A percentile compares a stretch with the other conserved stretches of the same genome.
phyloP scores from a whole-genome alignment of 1,284 basidiomycete species.

The Xanthoconium separans region DNA sequence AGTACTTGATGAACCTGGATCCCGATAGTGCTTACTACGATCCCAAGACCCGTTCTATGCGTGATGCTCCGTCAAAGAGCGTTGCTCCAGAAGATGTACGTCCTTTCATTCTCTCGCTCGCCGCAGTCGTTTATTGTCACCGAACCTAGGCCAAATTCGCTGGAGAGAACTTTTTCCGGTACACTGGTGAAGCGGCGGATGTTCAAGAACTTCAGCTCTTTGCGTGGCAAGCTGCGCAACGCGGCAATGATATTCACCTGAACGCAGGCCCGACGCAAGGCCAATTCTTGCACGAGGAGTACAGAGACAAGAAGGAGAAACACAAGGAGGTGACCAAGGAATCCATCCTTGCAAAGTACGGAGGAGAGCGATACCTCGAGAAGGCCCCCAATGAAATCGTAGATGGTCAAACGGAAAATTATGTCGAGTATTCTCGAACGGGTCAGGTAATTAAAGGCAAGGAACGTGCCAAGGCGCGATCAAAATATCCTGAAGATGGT shows the following conservation, averaged over 20 bases:
- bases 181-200: conserved; percentile 87
- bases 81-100: conserved; percentile 83
- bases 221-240: conserved; percentile 93
- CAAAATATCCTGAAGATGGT: conserved; percentile 97
- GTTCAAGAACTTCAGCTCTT: conserved; percentile 93
- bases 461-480: conserved; percentile 80
- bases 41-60: conserved; percentile 99
- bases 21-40: conserved; percentile 97
- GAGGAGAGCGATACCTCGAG: conserved; percentile 92
- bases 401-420: conserved; percentile 94
- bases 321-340: conserved; percentile 85
- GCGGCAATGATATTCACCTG: conserved; percentile 93
- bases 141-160: conserved; percentile 77
- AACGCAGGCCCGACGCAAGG: conserved; percentile 97
- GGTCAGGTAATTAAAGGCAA: conserved; percentile 93
- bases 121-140: conserved; percentile 6
- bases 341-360: conserved; percentile 88
- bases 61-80: conserved; percentile 86
- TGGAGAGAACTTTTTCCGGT: conserved; percentile 94
- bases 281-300: conserved; percentile 88
- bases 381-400: conserved; percentile 85
- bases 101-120: conserved; percentile 5
- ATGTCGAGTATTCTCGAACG: conserved; percentile 94
- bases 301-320: conserved; percentile 89
- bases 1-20: conserved; percentile 97